These are phyloP conservation scores for Aegilops tauschii DNA, from an alignment of 176 grass and related monocot genomes.

Conservation along the genomic window DNA sequence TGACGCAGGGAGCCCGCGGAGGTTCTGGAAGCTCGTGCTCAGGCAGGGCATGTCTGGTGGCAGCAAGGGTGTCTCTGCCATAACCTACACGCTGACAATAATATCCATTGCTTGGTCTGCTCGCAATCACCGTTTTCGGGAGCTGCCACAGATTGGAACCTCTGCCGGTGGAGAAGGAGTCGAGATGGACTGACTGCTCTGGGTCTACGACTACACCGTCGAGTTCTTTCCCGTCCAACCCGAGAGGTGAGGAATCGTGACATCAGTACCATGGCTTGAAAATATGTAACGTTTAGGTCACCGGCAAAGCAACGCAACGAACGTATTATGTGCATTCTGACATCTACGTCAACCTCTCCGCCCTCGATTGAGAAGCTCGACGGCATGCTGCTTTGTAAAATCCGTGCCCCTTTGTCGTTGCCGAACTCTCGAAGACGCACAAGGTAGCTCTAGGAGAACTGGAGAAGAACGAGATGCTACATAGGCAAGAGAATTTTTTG, in stretches of 20 bases:
- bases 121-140: conserved; percentile 72
- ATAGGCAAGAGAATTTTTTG: no score
- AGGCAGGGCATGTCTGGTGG: conserved; percentile 69
- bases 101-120: background rate
- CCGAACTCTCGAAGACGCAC: no score
- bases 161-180: conserved; percentile 52
- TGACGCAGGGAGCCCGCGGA: no score
- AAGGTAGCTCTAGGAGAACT: no score
- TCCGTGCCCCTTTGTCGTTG: no score
- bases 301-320: background rate
- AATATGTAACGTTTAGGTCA: background rate
- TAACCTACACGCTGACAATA: conserved; percentile 72
- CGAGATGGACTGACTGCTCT: conserved; percentile 83
- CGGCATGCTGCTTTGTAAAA: background rate
- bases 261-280: no score
- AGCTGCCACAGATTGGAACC: conserved; percentile 77
- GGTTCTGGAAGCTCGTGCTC: no score
- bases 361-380: conserved; percentile 76
- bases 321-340: conserved; percentile 19
- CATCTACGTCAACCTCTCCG: conserved; percentile 78
- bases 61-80: conserved; percentile 78
- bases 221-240: background rate
- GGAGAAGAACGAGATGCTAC: no score
- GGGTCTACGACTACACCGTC: conserved; percentile 76
- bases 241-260: background rate